phyloP scores from a whole-genome alignment of 2,329 filamentous ascomycete species.

The Alternaria burnsii region DNA sequence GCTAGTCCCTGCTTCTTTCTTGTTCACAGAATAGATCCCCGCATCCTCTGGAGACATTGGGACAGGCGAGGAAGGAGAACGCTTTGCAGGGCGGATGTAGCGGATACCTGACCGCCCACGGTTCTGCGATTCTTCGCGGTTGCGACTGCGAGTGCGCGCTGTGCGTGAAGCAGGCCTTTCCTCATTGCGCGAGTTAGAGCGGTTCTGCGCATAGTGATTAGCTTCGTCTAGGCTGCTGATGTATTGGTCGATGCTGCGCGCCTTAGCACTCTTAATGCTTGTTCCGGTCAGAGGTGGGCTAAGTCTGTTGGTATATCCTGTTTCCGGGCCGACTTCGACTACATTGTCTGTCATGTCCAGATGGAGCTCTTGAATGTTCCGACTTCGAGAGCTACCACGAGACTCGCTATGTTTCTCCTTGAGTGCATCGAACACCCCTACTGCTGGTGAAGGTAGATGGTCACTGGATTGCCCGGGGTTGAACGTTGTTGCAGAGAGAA shows the following conservation, averaged over 20 bases:
- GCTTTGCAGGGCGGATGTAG: constrained; percentile 78
- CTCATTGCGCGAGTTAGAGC: constrained; percentile 50
- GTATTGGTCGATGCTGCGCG: constrained; percentile 79
- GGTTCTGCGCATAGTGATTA: constrained; percentile 62
- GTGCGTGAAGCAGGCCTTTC: constrained; percentile 58
- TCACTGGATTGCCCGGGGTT: constrained; percentile 39
- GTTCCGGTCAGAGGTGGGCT: constrained; percentile 54
- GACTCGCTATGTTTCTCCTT: constrained; percentile 69
- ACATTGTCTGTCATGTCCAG: constrained; percentile 57
- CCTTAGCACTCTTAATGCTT: constrained; percentile 66
- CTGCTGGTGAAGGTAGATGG: constrained; percentile 71
- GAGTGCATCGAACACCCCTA: constrained; percentile 68
- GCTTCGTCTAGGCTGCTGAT: constrained; percentile 86
- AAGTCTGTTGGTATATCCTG: constrained; percentile 62
- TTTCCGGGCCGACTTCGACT: constrained; percentile 44
- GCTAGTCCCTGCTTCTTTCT: constrained; percentile 52
- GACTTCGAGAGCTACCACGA: constrained; percentile 76
- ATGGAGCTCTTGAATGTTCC: constrained; percentile 77
- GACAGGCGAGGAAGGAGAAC: constrained; percentile 89
- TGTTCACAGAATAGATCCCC: constrained; percentile 56
- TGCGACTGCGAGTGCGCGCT: constrained; percentile 56
- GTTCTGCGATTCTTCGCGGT: constrained; percentile 71
- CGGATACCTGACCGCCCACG: constrained; percentile 72
- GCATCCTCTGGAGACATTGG: constrained; percentile 92
- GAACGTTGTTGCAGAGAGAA: constrained; percentile 51